Evolutionary conservation across 495 filamentous ascomycete genomes (phyloP), one percentile per base, ranked within the genome.

Genomic region (Daldinia grandis): DNA sequence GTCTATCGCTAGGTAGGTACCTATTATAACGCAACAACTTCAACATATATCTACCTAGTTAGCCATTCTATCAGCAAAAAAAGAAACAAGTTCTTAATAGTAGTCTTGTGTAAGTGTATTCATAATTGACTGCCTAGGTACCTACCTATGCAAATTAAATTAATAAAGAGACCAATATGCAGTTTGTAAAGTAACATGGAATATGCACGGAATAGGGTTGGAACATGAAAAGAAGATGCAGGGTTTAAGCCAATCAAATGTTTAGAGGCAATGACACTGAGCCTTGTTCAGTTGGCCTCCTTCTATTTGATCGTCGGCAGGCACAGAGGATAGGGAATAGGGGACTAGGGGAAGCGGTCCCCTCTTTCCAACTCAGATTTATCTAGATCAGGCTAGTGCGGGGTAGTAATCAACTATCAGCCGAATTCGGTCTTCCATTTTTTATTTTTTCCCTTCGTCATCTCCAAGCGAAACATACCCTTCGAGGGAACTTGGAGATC

Each of bases 381-480:
- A 42, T 40, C 69, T 53, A 25, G 6, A 64, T 72, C 17, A 19
- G 53, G 69, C 38, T 72, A 72, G 69, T 64, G 69, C 69, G 69
- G 69, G 64, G 69, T 72, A 64, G 47, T 58, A 68, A 50, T 62
- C 49, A 64, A 59, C 44, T 57, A 62, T 40, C 33, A 60, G 62
- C 69, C 69, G 69, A 72, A 72, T 56, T 72, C 69, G 69, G 58
- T 57, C 30, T 53, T 31, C 64, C 64, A 53, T 40, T 38, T 58
- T 58, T 68, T 42, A 51, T 59, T 58, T 71, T 51, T 61, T 37
- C 38, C 47, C 44, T 64, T 55, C 53, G 63, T 54, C 64, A 68
- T 72, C 64, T 68, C 69, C 64, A 64, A 21, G 40, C 28, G 27
- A 58, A 44, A 58, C 21, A 31, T 35, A 62, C 63, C 63, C 51